A percentile compares a stretch with the other conserved stretches of the same genome.
Conservation (phyloP, 1,284 basidiomycete genomes). For the Acaromyces ingoldii region DNA sequence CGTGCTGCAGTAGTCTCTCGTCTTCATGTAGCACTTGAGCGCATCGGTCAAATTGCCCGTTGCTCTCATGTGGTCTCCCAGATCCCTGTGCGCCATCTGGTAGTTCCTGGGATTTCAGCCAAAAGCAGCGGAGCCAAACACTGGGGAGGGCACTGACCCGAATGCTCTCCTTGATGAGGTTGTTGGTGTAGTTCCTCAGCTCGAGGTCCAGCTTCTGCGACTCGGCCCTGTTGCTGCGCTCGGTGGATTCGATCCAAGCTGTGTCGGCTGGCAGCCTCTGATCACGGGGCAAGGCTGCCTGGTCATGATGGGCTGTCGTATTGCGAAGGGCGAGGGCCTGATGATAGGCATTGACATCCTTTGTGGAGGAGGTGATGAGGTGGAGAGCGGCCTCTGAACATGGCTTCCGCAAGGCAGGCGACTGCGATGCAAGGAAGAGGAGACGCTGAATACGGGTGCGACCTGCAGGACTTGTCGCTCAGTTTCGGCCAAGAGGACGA, state of each 20-base stretch:
- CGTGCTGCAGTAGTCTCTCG: constrained; percentile 77
- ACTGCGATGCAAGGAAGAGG: constrained; percentile 22
- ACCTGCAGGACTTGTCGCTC: neutral
- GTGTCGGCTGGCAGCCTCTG: constrained; percentile 38
- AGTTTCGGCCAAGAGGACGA: neutral
- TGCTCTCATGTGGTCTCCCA: constrained; percentile 68
- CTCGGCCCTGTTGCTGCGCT: constrained; percentile 62
- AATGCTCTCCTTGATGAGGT: constrained; percentile 91
- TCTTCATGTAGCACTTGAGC: constrained; percentile 73
- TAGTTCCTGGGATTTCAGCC: neutral
- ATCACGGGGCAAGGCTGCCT: constrained; percentile 11
- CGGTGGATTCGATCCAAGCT: constrained; percentile 65
- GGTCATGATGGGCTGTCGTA: constrained; percentile 1
- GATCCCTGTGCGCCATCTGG: constrained; percentile 76
- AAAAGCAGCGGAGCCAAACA: neutral
- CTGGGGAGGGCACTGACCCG: constrained; percentile 59
- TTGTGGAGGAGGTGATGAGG: constrained; percentile 9
- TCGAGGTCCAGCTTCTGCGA: constrained; percentile 74
- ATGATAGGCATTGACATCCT: constrained; percentile 12
- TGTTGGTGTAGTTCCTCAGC: constrained; percentile 79
- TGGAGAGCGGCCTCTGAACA: constrained; percentile 25
- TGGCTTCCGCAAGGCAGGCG: constrained; percentile 18
- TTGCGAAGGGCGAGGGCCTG: constrained; percentile 8
- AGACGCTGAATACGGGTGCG: constrained; percentile 21
- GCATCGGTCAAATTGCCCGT: constrained; percentile 66